Percentiles rank a stretch among this genome's conserved stretches.
These are phyloP conservation scores for Diaporthe amygdali DNA, from an alignment of 2,329 filamentous ascomycete genomes.

Conservation along the genomic window DNA sequence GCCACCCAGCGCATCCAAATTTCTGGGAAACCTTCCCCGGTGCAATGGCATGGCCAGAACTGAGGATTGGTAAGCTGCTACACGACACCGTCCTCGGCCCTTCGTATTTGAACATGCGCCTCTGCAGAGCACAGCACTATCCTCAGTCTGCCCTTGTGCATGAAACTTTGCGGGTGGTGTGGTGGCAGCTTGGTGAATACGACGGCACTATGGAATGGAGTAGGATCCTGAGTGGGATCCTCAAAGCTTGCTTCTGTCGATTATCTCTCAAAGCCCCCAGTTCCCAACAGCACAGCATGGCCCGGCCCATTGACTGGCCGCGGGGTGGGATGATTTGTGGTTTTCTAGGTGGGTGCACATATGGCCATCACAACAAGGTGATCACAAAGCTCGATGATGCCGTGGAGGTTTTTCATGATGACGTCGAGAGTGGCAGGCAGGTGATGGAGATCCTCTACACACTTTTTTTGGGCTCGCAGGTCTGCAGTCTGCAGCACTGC, in stretches of 20 bases:
- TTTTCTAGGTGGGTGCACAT: not conserved
- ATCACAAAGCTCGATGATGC: not conserved
- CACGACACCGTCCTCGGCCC: not conserved
- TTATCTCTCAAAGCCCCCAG: not conserved
- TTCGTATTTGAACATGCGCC: conserved; percentile 20
- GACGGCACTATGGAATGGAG: not conserved
- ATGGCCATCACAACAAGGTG: not conserved
- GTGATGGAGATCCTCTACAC: not conserved
- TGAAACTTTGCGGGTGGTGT: conserved; percentile 4
- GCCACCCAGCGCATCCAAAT: not conserved
- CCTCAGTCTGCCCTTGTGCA: not conserved
- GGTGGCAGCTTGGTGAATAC: conserved; percentile 1
- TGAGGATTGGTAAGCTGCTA: conserved; percentile 17
- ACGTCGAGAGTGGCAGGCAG: not conserved
- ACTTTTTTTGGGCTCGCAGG: not conserved
- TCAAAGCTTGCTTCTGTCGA: not conserved
- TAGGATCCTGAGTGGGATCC: conserved; percentile 1
- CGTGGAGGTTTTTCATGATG: not conserved
- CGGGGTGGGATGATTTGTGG: not conserved
- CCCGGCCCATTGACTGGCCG: not conserved
- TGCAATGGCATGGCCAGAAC: not conserved
- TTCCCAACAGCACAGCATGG: not conserved
- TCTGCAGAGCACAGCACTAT: conserved; percentile 7
- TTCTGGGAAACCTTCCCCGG: not conserved
- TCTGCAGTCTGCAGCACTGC: not conserved